phyloP scores from a whole-genome alignment of 441 rosid genomes.

The Gossypium trilobum region DNA sequence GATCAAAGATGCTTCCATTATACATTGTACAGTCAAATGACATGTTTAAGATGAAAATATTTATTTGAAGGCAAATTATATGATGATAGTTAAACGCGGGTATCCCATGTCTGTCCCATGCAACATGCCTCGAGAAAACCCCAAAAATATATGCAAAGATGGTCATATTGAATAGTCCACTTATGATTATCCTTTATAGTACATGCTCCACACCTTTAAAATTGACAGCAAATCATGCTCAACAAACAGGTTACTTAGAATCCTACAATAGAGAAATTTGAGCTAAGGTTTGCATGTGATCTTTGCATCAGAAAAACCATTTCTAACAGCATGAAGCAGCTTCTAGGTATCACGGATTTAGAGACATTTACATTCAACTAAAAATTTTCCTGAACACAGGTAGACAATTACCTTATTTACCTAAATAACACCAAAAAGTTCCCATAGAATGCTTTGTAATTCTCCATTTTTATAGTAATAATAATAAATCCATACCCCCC shows the following conservation, averaged over 20 bases:
- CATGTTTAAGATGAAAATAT: neutral
- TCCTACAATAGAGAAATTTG: neutral
- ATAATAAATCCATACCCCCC: neutral
- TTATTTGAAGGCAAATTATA: neutral
- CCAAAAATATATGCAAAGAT: neutral
- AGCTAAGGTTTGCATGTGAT: neutral
- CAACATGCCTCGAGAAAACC: neutral
- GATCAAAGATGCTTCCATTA: neutral
- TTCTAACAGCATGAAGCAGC: neutral
- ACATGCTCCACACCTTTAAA: slow-evolving; percentile 4
- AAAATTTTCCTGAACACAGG: neutral
- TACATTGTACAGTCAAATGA: neutral
- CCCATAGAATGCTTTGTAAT: slow-evolving; percentile 3
- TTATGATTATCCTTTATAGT: neutral
- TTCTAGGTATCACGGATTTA: neutral
- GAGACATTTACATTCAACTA: neutral
- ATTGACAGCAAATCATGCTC: neutral
- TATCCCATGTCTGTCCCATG: neutral
- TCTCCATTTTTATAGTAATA: neutral
- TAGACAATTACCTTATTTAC: slow-evolving; percentile 4
- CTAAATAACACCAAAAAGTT: neutral
- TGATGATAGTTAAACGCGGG: too few species aligned
- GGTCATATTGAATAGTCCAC: neutral
- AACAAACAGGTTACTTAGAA: neutral
- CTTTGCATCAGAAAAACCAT: neutral